Evolutionary conservation across 2,329 filamentous ascomycete species (phyloP).

Genomic region (Penicillium sp.): DNA sequence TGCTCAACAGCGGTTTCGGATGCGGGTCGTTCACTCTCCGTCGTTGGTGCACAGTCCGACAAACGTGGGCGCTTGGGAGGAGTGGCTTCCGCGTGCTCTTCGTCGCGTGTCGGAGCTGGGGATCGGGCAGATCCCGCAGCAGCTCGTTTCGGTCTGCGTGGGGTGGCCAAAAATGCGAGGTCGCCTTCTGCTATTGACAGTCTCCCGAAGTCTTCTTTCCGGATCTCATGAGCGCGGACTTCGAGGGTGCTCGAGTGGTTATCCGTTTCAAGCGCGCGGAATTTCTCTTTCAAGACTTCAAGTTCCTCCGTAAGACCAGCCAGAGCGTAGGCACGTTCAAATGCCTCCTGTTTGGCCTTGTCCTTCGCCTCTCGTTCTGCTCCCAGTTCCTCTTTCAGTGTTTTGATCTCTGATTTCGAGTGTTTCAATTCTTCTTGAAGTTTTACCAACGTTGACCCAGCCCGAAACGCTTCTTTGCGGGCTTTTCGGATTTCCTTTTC

Average conservation of each 20-base stretch:
- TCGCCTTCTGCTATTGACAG: constrained; percentile 32
- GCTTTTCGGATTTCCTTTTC: constrained; percentile 57
- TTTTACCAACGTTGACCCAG: constrained; percentile 54
- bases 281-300: constrained; percentile 41
- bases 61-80: constrained; percentile 34
- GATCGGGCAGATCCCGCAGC: constrained; percentile 28
- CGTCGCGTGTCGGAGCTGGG: constrained; percentile 9
- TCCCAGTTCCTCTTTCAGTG: constrained; percentile 53
- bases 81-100: constrained; percentile 22
- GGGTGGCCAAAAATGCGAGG: constrained; percentile 29
- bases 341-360: constrained; percentile 46
- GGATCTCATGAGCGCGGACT: constrained; percentile 31
- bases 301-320: constrained; percentile 45
- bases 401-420: constrained; percentile 43
- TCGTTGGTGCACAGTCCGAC: constrained; percentile 26
- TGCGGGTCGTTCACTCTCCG: constrained; percentile 24
- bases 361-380: constrained; percentile 48
- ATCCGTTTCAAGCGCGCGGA: constrained; percentile 39
- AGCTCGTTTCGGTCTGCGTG: constrained; percentile 34
- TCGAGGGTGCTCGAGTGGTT: constrained; percentile 33
- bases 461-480: constrained; percentile 58
- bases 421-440: constrained; percentile 51
- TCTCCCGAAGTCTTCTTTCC: constrained; percentile 25
- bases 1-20: constrained; percentile 21
- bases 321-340: constrained; percentile 46